These are phyloP conservation scores for Cryptococcus hybrid DNA, from an alignment of 1,284 basidiomycete species.

Conservation along the genomic window DNA sequence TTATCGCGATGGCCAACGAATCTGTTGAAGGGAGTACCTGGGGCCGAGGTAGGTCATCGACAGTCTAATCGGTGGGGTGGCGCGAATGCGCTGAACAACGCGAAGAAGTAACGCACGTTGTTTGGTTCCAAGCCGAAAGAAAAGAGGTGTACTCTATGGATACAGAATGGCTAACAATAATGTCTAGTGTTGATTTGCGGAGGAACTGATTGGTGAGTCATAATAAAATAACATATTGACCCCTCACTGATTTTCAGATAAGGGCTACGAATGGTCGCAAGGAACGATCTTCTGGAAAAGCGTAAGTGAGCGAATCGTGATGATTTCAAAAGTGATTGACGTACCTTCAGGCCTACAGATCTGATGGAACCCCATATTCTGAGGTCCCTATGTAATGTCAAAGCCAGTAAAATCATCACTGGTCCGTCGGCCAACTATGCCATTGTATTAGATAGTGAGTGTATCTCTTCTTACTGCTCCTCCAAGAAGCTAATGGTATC, in stretches of 20 bases:
- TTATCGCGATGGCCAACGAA: neutral
- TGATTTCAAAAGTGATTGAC: neutral
- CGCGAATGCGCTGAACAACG: neutral
- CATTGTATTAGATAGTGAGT: slow-evolving; percentile 62
- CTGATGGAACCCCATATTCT: slow-evolving; percentile 82
- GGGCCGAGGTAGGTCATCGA: slow-evolving; percentile 30
- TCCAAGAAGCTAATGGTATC: neutral
- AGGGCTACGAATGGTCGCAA: slow-evolving; percentile 34
- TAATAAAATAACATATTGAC: neutral
- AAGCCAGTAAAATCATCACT: slow-evolving; percentile 66
- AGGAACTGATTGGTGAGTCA: slow-evolving; percentile 26
- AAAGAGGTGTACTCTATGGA: neutral
- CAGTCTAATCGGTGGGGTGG: neutral
- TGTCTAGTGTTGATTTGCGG: slow-evolving; percentile 26
- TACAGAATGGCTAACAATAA: neutral
- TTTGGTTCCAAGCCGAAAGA: slow-evolving; percentile 1
- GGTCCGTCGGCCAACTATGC: slow-evolving; percentile 64
- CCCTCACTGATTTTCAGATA: neutral
- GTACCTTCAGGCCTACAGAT: slow-evolving; percentile 53
- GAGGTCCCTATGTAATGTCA: slow-evolving; percentile 78
- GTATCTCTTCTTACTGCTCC: slow-evolving; percentile 3
- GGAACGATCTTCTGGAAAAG: slow-evolving; percentile 7
- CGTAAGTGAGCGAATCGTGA: neutral
- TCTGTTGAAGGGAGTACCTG: slow-evolving; percentile 19
- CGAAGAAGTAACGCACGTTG: neutral